A percentile compares a stretch with the other conserved stretches of the same genome.
Conservation (phyloP, 2,329 filamentous ascomycete genomes). For the Paraconiothyrium brasiliense region DNA sequence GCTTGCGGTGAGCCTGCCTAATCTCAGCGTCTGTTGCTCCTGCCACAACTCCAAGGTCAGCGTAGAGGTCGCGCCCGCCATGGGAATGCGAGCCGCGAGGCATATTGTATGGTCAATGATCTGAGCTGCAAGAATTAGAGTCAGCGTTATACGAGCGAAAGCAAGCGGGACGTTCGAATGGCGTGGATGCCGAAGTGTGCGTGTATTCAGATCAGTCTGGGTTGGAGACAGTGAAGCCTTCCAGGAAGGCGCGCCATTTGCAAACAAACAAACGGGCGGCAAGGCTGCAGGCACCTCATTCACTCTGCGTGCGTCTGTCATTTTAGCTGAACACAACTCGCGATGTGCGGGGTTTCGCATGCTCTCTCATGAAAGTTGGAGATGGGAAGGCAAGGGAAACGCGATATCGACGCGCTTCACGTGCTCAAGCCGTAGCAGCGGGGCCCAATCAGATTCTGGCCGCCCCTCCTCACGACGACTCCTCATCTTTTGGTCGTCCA, state of each 20-base stretch:
- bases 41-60: neutral
- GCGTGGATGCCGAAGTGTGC: neutral
- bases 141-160: neutral
- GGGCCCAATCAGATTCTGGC: neutral
- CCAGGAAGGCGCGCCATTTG: neutral
- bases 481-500: neutral
- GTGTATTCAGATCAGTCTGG: neutral
- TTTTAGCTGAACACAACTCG: neutral
- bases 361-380: neutral
- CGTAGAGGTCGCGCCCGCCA: neutral
- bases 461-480: neutral
- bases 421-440: neutral
- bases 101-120: neutral
- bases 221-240: neutral
- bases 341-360: neutral
- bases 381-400: neutral
- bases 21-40: neutral
- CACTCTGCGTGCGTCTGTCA: neutral
- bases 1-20: neutral
- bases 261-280: neutral
- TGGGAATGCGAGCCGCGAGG: neutral
- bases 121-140: neutral
- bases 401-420: slow-evolving; percentile 7
- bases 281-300: neutral
- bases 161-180: neutral